A percentile compares a stretch with the other conserved stretches of the same genome.
Evolutionary conservation across 331 rosid genomes (phyloP).

Genomic region (Acacia pycnantha): DNA sequence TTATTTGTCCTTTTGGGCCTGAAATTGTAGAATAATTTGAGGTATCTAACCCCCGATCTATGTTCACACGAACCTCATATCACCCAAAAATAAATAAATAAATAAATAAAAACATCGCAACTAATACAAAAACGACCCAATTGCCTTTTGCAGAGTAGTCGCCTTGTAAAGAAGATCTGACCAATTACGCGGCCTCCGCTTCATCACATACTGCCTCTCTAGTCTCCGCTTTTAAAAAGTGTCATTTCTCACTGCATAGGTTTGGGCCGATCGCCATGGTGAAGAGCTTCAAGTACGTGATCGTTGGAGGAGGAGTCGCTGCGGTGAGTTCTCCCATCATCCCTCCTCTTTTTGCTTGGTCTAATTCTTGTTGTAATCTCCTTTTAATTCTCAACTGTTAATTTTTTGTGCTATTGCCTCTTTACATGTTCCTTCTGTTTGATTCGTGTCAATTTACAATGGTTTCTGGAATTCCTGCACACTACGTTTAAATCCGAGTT

Average conservation of each 20-base stretch:
- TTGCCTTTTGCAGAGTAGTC: neutral
- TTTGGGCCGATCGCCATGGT: slow-evolving; percentile 55
- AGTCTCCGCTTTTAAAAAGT: neutral
- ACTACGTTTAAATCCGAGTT: neutral
- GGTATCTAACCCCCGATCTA: neutral
- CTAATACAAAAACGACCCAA: neutral
- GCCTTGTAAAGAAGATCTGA: slow-evolving; percentile 29
- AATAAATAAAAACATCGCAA: neutral
- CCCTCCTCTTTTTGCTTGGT: neutral
- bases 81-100: neutral
- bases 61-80: neutral
- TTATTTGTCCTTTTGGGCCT: no score
- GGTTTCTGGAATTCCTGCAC: slow-evolving; percentile 19
- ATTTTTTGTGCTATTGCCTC: neutral
- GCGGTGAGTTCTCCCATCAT: slow-evolving; percentile 61
- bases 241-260: neutral
- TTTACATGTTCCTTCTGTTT: neutral
- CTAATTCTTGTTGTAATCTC: neutral
- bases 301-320: slow-evolving; percentile 92
- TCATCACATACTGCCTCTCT: neutral
- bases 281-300: slow-evolving; percentile 75
- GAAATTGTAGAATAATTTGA: neutral
- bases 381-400: neutral
- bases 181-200: neutral
- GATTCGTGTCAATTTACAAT: neutral